A percentile compares a stretch with the other conserved stretches of the same genome.
Evolutionary conservation across 1,284 basidiomycete species (phyloP).

Genomic region (Ceratobasidium sp.): DNA sequence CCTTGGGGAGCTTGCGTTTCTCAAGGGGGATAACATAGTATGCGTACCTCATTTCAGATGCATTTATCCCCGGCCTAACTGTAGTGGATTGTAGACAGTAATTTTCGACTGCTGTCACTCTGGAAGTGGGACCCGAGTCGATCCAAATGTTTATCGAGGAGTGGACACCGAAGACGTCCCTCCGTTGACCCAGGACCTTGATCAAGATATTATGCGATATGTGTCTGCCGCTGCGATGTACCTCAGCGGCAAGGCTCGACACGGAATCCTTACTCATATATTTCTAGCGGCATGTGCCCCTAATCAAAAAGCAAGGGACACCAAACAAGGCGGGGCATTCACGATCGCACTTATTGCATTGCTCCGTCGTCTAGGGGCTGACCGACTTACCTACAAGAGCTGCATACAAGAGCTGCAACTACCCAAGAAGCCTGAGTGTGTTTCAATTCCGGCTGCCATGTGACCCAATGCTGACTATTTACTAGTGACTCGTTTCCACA

Average conservation of each 20-base stretch:
- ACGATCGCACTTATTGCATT: no score
- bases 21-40: slow-evolving; percentile 19
- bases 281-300: not conserved
- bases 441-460: no score
- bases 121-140: not conserved
- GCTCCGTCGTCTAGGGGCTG: not conserved
- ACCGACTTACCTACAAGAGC: not conserved
- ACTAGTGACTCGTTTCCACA: not conserved
- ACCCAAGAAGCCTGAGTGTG: not conserved
- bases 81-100: not conserved
- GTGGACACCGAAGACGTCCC: not conserved
- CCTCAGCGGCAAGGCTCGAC: not conserved
- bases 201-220: not conserved
- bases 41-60: not conserved
- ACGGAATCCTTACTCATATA: not conserved
- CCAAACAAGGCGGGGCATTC: no score
- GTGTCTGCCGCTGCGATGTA: no score
- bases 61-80: no score
- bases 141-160: not conserved
- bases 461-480: no score
- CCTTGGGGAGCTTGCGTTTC: not conserved
- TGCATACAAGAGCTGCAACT: not conserved
- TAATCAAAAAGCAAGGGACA: not conserved
- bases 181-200: not conserved
- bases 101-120: slow-evolving; percentile 38